Evolutionary conservation across 2,329 filamentous ascomycete species (phyloP).

Genomic region (Aspergillus calidoustus): DNA sequence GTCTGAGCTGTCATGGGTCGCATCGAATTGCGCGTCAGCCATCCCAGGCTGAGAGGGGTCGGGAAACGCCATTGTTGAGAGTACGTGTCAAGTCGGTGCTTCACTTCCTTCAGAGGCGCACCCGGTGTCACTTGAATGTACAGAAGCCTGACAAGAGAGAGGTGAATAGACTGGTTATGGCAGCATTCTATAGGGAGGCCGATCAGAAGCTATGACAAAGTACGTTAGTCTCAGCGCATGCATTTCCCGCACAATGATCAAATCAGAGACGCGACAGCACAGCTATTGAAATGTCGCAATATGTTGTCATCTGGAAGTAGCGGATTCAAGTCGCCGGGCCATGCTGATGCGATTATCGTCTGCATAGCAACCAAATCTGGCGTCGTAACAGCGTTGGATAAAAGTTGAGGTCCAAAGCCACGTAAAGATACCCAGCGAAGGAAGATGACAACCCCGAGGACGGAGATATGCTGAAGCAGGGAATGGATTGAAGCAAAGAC

Average conservation of each 20-base stretch:
- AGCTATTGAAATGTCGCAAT: slow-evolving; percentile 17
- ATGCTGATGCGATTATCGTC: slow-evolving; percentile 6
- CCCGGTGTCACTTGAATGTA: slow-evolving; percentile 29
- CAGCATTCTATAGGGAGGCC: slow-evolving; percentile 36
- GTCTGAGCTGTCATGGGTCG: slow-evolving; percentile 32
- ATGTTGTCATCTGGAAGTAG: slow-evolving; percentile 13
- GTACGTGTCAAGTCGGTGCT: slow-evolving; percentile 13
- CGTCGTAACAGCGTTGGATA: slow-evolving; percentile 1
- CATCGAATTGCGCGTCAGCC: slow-evolving; percentile 29
- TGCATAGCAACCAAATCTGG: not conserved
- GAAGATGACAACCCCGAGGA: slow-evolving; percentile 16
- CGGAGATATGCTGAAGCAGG: slow-evolving; percentile 11
- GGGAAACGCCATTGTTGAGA: slow-evolving; percentile 41
- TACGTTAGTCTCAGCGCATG: slow-evolving; percentile 21
- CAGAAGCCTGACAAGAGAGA: slow-evolving; percentile 16
- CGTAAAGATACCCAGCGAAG: slow-evolving; percentile 10
- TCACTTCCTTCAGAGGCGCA: slow-evolving; percentile 12
- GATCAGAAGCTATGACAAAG: slow-evolving; percentile 18
- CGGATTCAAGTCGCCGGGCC: slow-evolving; percentile 20
- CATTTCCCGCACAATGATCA: slow-evolving; percentile 3
- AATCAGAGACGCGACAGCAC: slow-evolving; percentile 24
- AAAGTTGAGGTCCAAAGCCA: slow-evolving; percentile 7
- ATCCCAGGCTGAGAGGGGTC: slow-evolving; percentile 34
- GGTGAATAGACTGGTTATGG: slow-evolving; percentile 25
- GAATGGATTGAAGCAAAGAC: not conserved